phyloP scores from a whole-genome alignment of 306 rosid genomes.

The Prunus salicina region DNA sequence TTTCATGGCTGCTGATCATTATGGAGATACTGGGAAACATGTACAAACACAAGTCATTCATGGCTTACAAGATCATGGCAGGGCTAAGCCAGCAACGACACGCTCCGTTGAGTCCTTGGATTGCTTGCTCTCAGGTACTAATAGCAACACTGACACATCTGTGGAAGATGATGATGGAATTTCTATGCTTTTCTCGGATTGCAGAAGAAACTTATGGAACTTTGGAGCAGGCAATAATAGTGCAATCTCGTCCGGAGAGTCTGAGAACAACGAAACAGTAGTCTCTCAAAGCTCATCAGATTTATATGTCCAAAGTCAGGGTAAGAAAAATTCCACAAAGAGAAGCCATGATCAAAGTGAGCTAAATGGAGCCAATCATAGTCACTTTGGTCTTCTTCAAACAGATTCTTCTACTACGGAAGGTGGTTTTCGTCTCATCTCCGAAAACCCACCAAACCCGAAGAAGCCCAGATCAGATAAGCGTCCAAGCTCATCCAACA shows the following conservation, averaged over 20 bases:
- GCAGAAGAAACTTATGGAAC: constrained; percentile 50
- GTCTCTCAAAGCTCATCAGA: constrained; percentile 40
- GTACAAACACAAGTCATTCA: constrained; percentile 25
- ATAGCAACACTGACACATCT: constrained; percentile 38
- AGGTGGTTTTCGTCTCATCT: constrained; percentile 45
- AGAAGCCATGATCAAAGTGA: constrained; percentile 37
- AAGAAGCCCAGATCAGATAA: constrained; percentile 63
- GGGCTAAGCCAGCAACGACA: constrained; percentile 17
- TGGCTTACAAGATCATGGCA: constrained; percentile 13
- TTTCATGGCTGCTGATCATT: constrained; percentile 25
- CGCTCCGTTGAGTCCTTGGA: constrained; percentile 47
- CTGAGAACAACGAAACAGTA: constrained; percentile 35
- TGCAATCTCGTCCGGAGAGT: constrained; percentile 53
- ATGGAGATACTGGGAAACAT: constrained; percentile 21
- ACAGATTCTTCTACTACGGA: constrained; percentile 31
- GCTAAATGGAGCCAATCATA: constrained; percentile 7
- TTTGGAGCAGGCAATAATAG: constrained; percentile 28
- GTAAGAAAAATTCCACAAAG: constrained; percentile 29
- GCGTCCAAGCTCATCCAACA: constrained; percentile 54
- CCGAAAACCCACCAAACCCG: constrained; percentile 41
- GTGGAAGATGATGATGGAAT: constrained; percentile 46
- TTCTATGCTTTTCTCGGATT: constrained; percentile 53
- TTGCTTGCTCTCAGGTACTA: constrained; percentile 50
- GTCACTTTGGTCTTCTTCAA: constrained; percentile 39
- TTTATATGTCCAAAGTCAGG: constrained; percentile 9